These are phyloP conservation scores for Polymyxa betae DNA, from an alignment of 208 protist genomes.

Conservation along the genomic window DNA sequence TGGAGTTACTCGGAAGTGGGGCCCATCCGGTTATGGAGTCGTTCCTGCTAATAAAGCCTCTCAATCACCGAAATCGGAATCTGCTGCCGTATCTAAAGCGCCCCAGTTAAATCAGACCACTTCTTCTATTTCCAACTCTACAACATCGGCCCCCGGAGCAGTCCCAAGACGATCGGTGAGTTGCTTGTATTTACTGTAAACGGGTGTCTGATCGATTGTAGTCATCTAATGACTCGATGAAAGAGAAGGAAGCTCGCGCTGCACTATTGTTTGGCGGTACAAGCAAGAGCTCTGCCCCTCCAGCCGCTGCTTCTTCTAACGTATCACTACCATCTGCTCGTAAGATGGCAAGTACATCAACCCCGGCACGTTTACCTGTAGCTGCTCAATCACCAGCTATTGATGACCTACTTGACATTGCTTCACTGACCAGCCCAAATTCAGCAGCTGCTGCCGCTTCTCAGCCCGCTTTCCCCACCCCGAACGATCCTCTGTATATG, in stretches of 20 bases:
- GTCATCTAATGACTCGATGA: neutral
- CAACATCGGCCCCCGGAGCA: neutral
- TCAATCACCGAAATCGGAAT: slow-evolving; percentile 1
- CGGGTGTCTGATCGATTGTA: neutral
- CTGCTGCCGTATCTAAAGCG: neutral
- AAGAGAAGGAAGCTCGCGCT: neutral
- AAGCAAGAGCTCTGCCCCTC: neutral
- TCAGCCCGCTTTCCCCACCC: too few species aligned
- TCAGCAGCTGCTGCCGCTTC: neutral
- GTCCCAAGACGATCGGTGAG: too few species aligned
- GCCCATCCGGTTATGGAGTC: slow-evolving; percentile 12
- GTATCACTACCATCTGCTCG: neutral
- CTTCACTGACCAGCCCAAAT: neutral
- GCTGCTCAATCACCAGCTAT: neutral
- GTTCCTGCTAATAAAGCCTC: neutral
- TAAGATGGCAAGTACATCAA: neutral
- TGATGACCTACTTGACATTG: neutral
- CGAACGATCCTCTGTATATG: too few species aligned
- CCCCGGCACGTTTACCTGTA: too few species aligned
- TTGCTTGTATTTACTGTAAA: too few species aligned
- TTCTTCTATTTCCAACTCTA: neutral
- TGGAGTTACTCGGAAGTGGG: slow-evolving; percentile 29
- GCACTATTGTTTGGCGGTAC: neutral
- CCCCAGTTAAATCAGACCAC: neutral
- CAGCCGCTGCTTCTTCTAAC: neutral